phyloP scores from a whole-genome alignment of 2,329 filamentous ascomycete genomes.

The Chaetothyriales sp. region DNA sequence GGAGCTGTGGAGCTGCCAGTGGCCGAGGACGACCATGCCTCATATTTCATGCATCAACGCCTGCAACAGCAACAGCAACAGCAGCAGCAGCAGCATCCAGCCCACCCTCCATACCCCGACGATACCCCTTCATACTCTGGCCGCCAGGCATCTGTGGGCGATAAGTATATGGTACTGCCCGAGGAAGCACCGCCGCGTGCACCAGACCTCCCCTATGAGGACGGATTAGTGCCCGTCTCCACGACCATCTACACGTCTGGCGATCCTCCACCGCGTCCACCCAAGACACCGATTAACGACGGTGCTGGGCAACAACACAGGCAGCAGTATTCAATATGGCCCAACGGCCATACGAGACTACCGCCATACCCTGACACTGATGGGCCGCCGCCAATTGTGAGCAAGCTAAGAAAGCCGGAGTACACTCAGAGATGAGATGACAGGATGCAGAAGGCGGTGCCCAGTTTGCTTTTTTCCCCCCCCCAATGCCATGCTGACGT shows the following conservation, averaged over 20 bases:
- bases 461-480: background rate
- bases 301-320: conserved; percentile 10
- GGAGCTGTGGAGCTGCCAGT: conserved; percentile 46
- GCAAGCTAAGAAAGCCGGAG: conserved; percentile 73
- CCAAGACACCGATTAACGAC: conserved; percentile 52
- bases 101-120: conserved; percentile 20
- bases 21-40: conserved; percentile 28
- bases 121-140: conserved; percentile 30
- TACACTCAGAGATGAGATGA: conserved; percentile 30
- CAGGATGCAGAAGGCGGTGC: background rate
- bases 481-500: background rate
- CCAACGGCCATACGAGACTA: conserved; percentile 12
- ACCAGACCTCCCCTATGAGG: conserved; percentile 20
- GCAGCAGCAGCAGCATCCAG: conserved; percentile 18
- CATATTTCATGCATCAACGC: conserved; percentile 21
- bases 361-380: conserved; percentile 69
- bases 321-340: conserved; percentile 25
- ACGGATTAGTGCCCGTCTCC: conserved; percentile 21
- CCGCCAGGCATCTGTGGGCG: conserved; percentile 29
- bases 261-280: conserved; percentile 52
- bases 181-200: conserved; percentile 31
- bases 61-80: conserved; percentile 19
- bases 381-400: conserved; percentile 67
- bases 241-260: conserved; percentile 21
- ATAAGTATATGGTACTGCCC: conserved; percentile 52